These are phyloP conservation scores for Morella rubra DNA, from an alignment of 306 rosid species.

Conservation along the genomic window DNA sequence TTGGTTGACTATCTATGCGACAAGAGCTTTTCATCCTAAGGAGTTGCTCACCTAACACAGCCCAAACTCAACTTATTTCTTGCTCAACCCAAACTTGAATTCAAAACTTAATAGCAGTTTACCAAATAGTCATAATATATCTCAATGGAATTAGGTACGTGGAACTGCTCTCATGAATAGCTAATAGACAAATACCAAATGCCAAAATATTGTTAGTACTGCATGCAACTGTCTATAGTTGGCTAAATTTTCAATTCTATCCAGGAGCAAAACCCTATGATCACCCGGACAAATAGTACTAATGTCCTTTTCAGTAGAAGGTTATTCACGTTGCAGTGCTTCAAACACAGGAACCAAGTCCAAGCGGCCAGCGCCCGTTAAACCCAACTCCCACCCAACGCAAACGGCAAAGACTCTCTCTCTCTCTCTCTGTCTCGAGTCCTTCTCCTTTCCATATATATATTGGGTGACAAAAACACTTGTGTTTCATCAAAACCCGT, in stretches of 20 bases:
- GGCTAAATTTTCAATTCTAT: neutral
- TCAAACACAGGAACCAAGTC: constrained; percentile 22
- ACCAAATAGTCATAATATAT: no score
- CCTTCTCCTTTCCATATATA: neutral
- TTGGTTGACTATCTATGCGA: no score
- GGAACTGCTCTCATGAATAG: neutral
- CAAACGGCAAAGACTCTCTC: constrained; percentile 29
- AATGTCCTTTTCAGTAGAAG: constrained; percentile 4
- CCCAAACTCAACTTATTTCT: no score
- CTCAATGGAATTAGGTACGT: neutral
- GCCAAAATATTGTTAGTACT: neutral
- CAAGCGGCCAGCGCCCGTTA: constrained; percentile 22
- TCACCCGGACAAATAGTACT: neutral
- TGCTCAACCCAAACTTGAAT: no score
- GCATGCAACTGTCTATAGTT: neutral
- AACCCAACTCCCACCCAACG: constrained; percentile 25
- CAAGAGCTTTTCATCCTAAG: no score
- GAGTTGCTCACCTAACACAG: no score
- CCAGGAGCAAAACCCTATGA: neutral
- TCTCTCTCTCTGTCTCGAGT: constrained; percentile 1
- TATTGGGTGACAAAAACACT: neutral
- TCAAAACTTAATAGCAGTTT: no score
- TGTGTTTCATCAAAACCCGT: constrained; percentile 1
- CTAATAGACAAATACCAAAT: neutral
- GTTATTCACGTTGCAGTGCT: neutral